Conservation (phyloP, 768 basidiomycete genomes). For the Hebeloma cylindrosporum region DNA sequence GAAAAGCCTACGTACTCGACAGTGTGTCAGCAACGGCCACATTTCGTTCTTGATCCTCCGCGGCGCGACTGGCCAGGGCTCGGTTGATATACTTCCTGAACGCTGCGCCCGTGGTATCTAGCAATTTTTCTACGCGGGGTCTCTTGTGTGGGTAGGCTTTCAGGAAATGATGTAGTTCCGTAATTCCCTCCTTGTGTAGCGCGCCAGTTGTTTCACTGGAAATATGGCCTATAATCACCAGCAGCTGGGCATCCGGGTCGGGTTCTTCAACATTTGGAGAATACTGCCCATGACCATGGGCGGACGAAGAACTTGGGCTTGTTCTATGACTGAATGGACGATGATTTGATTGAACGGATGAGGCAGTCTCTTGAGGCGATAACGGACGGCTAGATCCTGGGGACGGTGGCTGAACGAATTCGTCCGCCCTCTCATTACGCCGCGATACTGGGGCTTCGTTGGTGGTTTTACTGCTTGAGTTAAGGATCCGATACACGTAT, state of each 20-base stretch:
- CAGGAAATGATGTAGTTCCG: constrained; percentile 90
- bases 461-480: constrained; percentile 52
- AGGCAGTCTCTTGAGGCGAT: constrained; percentile 65
- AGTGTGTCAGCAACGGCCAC: constrained; percentile 82
- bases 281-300: constrained; percentile 51
- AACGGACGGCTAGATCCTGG: constrained; percentile 67
- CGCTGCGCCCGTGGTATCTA: constrained; percentile 85
- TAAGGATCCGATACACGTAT: constrained; percentile 90
- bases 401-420: constrained; percentile 48
- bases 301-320: constrained; percentile 68
- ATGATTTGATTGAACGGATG: constrained; percentile 49
- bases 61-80: constrained; percentile 83
- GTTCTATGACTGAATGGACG: constrained; percentile 64
- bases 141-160: constrained; percentile 88
- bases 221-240: constrained; percentile 82
- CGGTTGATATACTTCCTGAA: constrained; percentile 92
- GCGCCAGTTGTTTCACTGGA: constrained; percentile 88
- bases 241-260: constrained; percentile 82
- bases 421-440: constrained; percentile 40
- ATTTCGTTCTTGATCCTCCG: constrained; percentile 79
- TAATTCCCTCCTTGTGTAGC: constrained; percentile 91
- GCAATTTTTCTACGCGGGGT: constrained; percentile 79
- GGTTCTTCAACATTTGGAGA: constrained; percentile 71
- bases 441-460: constrained; percentile 19
- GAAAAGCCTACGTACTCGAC: constrained; percentile 55